These are phyloP conservation scores for Bimuria novae-zelandiae DNA, from an alignment of 2,329 filamentous ascomycete species.

Conservation along the genomic window DNA sequence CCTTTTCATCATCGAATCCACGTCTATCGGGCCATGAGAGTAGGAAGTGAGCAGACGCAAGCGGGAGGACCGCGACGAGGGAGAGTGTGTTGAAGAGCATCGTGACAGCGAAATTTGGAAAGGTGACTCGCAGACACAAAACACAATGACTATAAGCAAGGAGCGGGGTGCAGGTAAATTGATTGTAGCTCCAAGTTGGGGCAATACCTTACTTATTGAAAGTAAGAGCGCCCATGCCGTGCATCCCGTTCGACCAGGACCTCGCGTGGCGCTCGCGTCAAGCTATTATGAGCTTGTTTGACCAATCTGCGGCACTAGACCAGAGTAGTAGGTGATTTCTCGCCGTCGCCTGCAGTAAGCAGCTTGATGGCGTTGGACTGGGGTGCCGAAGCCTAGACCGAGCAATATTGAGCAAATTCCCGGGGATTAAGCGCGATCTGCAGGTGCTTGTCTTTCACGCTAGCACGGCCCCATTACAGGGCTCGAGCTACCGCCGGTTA, in stretches of 20 bases:
- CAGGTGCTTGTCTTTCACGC: constrained; percentile 5
- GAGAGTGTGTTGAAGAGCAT: constrained; percentile 43
- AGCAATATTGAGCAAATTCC: constrained; percentile 10
- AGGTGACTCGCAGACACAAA: neutral
- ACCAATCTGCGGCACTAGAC: constrained; percentile 11
- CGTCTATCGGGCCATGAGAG: constrained; percentile 58
- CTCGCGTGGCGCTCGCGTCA: constrained; percentile 29
- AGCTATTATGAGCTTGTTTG: constrained; percentile 24
- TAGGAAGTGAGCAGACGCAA: constrained; percentile 60
- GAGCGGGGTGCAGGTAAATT: neutral
- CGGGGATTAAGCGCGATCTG: constrained; percentile 1
- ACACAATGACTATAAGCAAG: neutral
- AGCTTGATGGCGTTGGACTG: neutral
- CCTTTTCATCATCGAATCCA: constrained; percentile 55
- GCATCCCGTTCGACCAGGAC: constrained; percentile 25
- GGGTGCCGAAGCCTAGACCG: neutral
- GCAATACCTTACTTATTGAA: constrained; percentile 35
- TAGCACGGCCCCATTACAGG: neutral
- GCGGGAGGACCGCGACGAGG: constrained; percentile 49
- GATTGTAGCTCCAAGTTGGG: constrained; percentile 14
- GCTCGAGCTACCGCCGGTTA: no score
- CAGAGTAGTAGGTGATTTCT: constrained; percentile 25
- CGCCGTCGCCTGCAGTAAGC: neutral
- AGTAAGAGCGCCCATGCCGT: constrained; percentile 27
- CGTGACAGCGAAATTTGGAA: constrained; percentile 12